Evolutionary conservation across 2,329 filamentous ascomycete genomes (phyloP), one percentile per base, ranked within the genome.

Genomic region (Colletotrichum sublineola): DNA sequence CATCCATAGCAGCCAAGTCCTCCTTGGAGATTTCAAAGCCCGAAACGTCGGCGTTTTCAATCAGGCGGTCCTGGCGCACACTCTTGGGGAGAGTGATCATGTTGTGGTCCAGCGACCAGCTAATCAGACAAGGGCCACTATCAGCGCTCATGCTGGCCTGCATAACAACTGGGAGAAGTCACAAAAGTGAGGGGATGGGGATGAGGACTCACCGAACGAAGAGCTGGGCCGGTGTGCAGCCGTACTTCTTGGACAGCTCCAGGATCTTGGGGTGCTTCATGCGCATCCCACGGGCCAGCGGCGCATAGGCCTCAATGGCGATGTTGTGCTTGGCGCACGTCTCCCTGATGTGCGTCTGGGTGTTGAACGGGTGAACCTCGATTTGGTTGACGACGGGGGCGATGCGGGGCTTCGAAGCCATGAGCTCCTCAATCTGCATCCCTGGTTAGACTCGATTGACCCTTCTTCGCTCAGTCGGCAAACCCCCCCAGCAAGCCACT

Each of bases 321-420:
- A 96, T 95, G 48, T 85, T 83, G 74, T 95, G 84, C 73, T 88
- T 83, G 68, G 89, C 85, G 77, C 94, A 94, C 76, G 89, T 91
- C 15, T 87, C 85, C 0, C 90, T 87, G 74, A 96, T 94, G 48
- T 87, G 85, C 0, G 84, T 86, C 64, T 92, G 89, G 1, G 92
- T 94, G 79, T 95, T 94, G 87, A 96, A 96, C 0, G 93, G 93
- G 74, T 96, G 93, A 1, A 95, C 88, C 80, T 96, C 92, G 76
- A 95, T 92, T 82, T 96, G 94, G 77, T 96, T 96, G 63, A 96
- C 89, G 1, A 90, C 88, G 0, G 94, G 93, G 12, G 84, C 80
- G 57, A 93, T 86, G 0, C 86, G 85, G 0, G 92, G 91, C 14
- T 88, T 88, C 0, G 87, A 87, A 2, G 86, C 85, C 77, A 94